A percentile compares a stretch with the other conserved stretches of the same genome.
Evolutionary conservation across 108 stramenopile species (phyloP).

Genomic region (Parmales sp.): DNA sequence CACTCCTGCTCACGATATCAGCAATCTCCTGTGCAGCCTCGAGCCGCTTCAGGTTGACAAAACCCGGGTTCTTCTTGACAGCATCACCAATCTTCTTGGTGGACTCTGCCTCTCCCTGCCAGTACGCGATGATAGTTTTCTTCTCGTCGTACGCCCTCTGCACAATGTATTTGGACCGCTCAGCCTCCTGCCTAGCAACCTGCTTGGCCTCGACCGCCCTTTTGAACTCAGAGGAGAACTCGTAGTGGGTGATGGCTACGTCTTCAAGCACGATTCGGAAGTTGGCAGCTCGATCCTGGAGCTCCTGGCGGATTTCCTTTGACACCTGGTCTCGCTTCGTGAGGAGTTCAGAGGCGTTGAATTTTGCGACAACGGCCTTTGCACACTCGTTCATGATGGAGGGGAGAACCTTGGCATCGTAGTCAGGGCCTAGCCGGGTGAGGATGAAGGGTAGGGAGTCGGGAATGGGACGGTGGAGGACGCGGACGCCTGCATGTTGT

Average conservation of each 20-base stretch:
- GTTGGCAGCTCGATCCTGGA: conserved; percentile 58
- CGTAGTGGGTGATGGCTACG: conserved; percentile 96
- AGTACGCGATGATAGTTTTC: conserved; percentile 92
- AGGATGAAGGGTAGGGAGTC: conserved; percentile 85
- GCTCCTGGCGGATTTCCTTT: conserved; percentile 62
- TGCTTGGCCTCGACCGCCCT: conserved; percentile 99
- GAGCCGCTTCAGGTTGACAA: conserved; percentile 95
- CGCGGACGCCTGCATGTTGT: conserved; percentile 94
- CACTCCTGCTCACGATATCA: conserved; percentile 69
- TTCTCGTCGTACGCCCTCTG: conserved; percentile 94
- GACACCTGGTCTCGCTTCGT: conserved; percentile 95
- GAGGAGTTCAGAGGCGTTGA: conserved; percentile 96
- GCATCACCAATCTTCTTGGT: conserved; percentile 94
- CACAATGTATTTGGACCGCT: conserved; percentile 95
- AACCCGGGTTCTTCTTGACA: conserved; percentile 98
- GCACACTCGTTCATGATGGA: conserved; percentile 99
- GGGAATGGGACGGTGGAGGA: conserved; percentile 87
- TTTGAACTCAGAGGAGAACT: conserved; percentile 96
- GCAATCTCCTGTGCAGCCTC: conserved; percentile 98
- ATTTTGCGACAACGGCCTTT: conserved; percentile 96
- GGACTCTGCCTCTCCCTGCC: conserved; percentile 95
- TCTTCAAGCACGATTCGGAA: conserved; percentile 65
- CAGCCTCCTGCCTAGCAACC: conserved; percentile 94
- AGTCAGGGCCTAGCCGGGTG: conserved; percentile 83
- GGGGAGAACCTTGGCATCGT: conserved; percentile 95